Evolutionary conservation across 2,329 filamentous ascomycete species (phyloP).

Genomic region (Aureobasidium uvarum): DNA sequence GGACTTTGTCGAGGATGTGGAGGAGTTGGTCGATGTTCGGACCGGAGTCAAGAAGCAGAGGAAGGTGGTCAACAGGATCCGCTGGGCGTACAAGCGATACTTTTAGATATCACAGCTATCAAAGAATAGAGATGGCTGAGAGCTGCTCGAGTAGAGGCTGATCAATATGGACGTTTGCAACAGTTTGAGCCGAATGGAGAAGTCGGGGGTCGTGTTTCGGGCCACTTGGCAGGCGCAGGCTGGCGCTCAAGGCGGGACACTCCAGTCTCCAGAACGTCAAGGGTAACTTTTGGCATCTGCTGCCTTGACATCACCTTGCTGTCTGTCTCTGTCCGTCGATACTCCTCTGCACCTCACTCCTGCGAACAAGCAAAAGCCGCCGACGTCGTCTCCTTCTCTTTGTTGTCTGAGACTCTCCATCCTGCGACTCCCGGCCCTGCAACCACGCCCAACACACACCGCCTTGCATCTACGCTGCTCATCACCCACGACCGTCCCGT

Average conservation of each 20-base stretch:
- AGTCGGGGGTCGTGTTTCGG: constrained; percentile 4
- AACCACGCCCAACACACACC: constrained; percentile 3
- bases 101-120: constrained; percentile 32
- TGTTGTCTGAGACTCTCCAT: neutral
- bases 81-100: constrained; percentile 88
- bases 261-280: neutral
- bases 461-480: neutral
- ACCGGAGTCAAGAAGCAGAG: constrained; percentile 75
- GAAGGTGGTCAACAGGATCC: constrained; percentile 75
- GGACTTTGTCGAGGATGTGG: constrained; percentile 85
- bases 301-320: constrained; percentile 2
- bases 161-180: constrained; percentile 14
- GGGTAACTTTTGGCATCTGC: constrained; percentile 4
- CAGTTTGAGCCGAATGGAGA: constrained; percentile 7
- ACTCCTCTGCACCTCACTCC: neutral
- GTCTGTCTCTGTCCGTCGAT: neutral
- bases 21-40: constrained; percentile 77
- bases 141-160: neutral
- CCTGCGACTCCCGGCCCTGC: neutral
- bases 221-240: constrained; percentile 16
- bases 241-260: neutral
- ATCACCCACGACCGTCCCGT: neutral
- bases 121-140: neutral
- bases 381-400: constrained; percentile 15
- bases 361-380: constrained; percentile 2